Conservation (phyloP, 2,329 filamentous ascomycete species). For the Stagonosporopsis tanaceti region DNA sequence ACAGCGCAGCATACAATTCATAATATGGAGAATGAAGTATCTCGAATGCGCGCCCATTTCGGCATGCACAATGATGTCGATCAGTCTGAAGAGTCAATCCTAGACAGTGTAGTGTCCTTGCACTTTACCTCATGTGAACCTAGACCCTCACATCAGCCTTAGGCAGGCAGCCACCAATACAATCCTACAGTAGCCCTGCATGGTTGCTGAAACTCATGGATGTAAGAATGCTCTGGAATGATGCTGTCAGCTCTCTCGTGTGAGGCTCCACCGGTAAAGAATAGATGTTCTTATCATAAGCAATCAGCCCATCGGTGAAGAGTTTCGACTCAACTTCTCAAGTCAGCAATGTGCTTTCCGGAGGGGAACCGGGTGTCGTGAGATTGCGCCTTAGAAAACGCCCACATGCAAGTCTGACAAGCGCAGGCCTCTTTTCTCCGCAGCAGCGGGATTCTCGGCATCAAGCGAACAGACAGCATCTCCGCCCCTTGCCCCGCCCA, state of each 20-base stretch:
- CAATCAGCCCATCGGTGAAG: slow-evolving; percentile 16
- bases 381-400: slow-evolving; percentile 12
- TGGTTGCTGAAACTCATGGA: slow-evolving; percentile 36
- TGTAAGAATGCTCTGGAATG: slow-evolving; percentile 26
- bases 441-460: slow-evolving; percentile 34
- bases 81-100: neutral
- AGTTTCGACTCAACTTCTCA: neutral
- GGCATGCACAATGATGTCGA: slow-evolving; percentile 15
- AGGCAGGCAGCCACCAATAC: slow-evolving; percentile 49
- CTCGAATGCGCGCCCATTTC: neutral
- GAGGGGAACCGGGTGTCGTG: slow-evolving; percentile 28
- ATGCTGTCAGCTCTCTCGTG: slow-evolving; percentile 36
- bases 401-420: slow-evolving; percentile 15
- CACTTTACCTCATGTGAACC: slow-evolving; percentile 19
- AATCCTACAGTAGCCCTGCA: slow-evolving; percentile 48
- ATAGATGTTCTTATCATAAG: slow-evolving; percentile 26
- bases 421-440: slow-evolving; percentile 21
- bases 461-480: slow-evolving; percentile 4
- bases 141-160: slow-evolving; percentile 30
- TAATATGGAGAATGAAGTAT: neutral
- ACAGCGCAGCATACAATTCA: slow-evolving; percentile 3
- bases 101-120: slow-evolving; percentile 16
- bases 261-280: slow-evolving; percentile 12
- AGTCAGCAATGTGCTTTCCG: slow-evolving; percentile 19
- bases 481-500: slow-evolving; percentile 27